Conservation (phyloP, 2,329 filamentous ascomycete species). For the Fusarium sp. region DNA sequence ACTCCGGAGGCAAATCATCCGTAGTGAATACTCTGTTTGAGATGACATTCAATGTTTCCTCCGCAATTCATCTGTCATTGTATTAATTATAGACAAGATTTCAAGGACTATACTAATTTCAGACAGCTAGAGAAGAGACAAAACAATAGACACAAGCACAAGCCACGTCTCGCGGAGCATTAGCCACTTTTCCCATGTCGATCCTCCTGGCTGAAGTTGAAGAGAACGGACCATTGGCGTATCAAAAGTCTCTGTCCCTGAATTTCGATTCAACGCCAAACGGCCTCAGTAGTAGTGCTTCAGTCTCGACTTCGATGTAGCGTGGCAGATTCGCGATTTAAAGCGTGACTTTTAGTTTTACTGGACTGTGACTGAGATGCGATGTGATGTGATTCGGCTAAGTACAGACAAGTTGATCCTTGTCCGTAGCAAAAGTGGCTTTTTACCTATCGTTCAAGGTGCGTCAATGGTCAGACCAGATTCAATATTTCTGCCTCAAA, state of each 20-base stretch:
- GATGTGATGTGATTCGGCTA: slow-evolving; percentile 15
- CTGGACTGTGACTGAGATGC: background rate
- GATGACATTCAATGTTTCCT: slow-evolving; percentile 13
- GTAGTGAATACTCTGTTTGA: background rate
- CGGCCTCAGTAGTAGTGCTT: background rate
- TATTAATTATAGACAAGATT: slow-evolving; percentile 12
- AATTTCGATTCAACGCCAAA: slow-evolving; percentile 18
- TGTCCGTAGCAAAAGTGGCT: slow-evolving; percentile 29
- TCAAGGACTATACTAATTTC: slow-evolving; percentile 17
- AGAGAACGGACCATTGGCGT: slow-evolving; percentile 1
- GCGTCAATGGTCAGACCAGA: slow-evolving; percentile 31
- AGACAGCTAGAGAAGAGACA: slow-evolving; percentile 26
- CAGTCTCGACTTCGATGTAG: background rate
- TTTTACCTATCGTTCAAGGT: slow-evolving; percentile 18
- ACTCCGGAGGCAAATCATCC: background rate
- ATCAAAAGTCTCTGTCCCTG: slow-evolving; percentile 8
- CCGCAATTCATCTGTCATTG: background rate
- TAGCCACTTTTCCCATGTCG: slow-evolving; percentile 32
- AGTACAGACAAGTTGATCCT: slow-evolving; percentile 1
- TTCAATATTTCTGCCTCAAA: slow-evolving; percentile 24
- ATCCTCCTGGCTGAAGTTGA: slow-evolving; percentile 30
- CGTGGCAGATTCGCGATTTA: slow-evolving; percentile 33
- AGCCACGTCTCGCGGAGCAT: slow-evolving; percentile 40
- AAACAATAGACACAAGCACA: slow-evolving; percentile 29
- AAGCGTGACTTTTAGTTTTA: slow-evolving; percentile 14